Percentiles rank a stretch among this genome's conserved stretches.
phyloP scores from a whole-genome alignment of 2,329 filamentous ascomycete genomes.

The Aspergillus carbonarius region DNA sequence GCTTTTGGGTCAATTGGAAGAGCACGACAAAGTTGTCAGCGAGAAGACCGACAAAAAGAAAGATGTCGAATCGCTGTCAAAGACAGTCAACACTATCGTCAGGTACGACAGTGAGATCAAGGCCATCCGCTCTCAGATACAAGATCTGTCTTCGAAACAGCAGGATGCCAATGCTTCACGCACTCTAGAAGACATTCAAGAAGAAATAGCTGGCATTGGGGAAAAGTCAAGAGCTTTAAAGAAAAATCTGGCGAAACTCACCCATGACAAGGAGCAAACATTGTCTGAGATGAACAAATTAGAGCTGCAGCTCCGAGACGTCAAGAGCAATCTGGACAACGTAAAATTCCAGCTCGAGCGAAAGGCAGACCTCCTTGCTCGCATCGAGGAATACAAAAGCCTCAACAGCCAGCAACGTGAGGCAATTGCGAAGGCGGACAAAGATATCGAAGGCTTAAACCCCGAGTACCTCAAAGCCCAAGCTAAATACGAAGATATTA shows the following conservation, averaged over 20 bases:
- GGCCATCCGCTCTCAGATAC: conserved; percentile 70
- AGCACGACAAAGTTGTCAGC: conserved; percentile 65
- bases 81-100: conserved; percentile 72
- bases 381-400: conserved; percentile 71
- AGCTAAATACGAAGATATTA: conserved; percentile 72
- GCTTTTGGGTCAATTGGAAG: conserved; percentile 63
- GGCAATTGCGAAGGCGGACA: conserved; percentile 66
- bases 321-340: conserved; percentile 68
- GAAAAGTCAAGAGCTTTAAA: conserved; percentile 68
- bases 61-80: conserved; percentile 73
- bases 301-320: conserved; percentile 75
- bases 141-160: conserved; percentile 73
- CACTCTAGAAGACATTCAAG: conserved; percentile 80
- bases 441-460: conserved; percentile 69
- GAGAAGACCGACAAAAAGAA: conserved; percentile 63
- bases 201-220: conserved; percentile 65
- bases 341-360: conserved; percentile 76
- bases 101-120: conserved; percentile 71
- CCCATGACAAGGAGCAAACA: conserved; percentile 68
- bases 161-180: conserved; percentile 64
- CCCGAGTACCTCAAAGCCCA: conserved; percentile 76
- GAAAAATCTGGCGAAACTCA: conserved; percentile 63
- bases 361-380: conserved; percentile 67
- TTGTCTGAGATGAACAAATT: conserved; percentile 66
- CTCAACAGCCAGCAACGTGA: conserved; percentile 69